Conservation (phyloP, 495 filamentous ascomycete species). For the Talaromyces trachyspermus region DNA sequence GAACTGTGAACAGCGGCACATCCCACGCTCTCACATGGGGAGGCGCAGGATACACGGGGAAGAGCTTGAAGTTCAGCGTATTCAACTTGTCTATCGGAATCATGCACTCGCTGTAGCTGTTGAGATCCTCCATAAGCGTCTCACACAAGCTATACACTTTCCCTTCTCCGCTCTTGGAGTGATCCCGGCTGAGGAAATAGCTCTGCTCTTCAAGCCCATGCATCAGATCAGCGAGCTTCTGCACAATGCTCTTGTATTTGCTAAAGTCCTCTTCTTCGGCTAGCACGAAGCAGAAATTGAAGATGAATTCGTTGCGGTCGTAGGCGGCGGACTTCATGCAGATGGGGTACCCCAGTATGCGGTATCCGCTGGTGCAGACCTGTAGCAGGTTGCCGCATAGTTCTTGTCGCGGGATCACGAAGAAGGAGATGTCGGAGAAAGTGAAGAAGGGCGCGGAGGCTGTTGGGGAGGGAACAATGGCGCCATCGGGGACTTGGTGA, state of each 20-base stretch:
- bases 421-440: constrained; percentile 75
- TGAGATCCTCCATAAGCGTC: constrained; percentile 88
- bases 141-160: constrained; percentile 79
- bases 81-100: constrained; percentile 92
- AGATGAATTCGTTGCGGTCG: constrained; percentile 91
- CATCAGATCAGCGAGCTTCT: constrained; percentile 77
- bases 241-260: constrained; percentile 73
- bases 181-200: constrained; percentile 54
- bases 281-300: constrained; percentile 90
- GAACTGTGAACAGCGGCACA: constrained; percentile 83
- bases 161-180: constrained; percentile 42
- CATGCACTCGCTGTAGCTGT: constrained; percentile 98
- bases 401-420: constrained; percentile 86
- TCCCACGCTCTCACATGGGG: constrained; percentile 75
- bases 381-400: constrained; percentile 80
- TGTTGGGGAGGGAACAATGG: constrained; percentile 56
- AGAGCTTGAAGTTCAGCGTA: constrained; percentile 93
- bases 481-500: constrained; percentile 52
- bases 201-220: constrained; percentile 82
- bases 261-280: constrained; percentile 59
- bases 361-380: constrained; percentile 66
- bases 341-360: constrained; percentile 82
- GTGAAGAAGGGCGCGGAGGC: constrained; percentile 61
- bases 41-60: constrained; percentile 72
- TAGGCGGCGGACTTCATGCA: constrained; percentile 72